Evolutionary conservation across 2,329 filamentous ascomycete genomes (phyloP).

Genomic region (Aphanoascus verrucosus): DNA sequence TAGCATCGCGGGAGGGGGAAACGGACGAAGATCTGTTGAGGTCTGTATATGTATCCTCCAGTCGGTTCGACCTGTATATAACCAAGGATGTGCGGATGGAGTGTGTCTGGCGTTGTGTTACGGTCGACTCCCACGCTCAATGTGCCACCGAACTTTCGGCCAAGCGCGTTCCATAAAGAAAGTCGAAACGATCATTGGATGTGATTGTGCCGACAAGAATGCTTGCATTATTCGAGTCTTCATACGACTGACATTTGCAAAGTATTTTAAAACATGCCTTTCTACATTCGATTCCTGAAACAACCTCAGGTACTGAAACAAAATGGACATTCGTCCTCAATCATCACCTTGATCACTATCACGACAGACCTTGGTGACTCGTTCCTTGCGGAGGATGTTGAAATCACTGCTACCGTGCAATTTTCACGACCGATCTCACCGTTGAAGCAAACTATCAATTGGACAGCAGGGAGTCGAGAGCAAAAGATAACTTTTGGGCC

Average conservation of each 20-base stretch:
- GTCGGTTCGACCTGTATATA: no score
- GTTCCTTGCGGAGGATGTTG: constrained; percentile 44
- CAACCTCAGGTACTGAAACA: constrained; percentile 42
- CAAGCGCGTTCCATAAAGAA: no score
- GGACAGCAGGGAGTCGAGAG: constrained; percentile 36
- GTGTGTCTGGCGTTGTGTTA: no score
- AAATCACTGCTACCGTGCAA: constrained; percentile 34
- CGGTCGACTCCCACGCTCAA: no score
- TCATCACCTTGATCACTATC: constrained; percentile 50
- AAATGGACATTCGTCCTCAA: constrained; percentile 17
- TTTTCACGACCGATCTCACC: constrained; percentile 1
- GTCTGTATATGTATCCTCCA: no score
- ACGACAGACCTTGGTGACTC: constrained; percentile 59
- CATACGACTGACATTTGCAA: neutral
- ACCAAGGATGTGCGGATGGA: no score
- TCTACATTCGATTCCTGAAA: constrained; percentile 60
- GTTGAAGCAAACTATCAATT: constrained; percentile 29
- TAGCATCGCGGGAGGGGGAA: no score
- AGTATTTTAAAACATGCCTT: constrained; percentile 35
- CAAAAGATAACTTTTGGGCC: constrained; percentile 34
- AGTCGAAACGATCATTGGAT: no score
- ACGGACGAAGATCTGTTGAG: no score
- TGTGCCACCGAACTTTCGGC: no score
- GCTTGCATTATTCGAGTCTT: neutral
- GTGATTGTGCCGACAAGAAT: no score